Conservation (phyloP, 2,329 filamentous ascomycete species). For the Sporothrix variecibatus region DNA sequence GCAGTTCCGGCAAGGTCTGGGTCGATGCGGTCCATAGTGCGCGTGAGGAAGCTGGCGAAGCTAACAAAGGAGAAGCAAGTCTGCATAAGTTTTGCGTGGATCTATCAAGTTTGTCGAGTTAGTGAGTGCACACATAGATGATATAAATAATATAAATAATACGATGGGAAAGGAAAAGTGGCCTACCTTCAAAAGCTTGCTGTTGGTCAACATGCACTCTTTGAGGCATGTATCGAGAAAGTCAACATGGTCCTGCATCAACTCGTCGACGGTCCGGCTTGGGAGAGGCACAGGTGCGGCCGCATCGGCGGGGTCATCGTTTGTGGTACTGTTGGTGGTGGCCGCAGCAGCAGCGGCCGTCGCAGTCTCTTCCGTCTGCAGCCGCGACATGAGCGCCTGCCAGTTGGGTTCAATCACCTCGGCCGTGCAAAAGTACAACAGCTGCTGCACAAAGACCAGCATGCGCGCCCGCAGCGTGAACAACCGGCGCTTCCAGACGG, state of each 20-base stretch:
- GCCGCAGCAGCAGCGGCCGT: constrained; percentile 35
- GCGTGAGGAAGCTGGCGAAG: constrained; percentile 83
- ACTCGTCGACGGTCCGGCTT: constrained; percentile 82
- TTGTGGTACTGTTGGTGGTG: constrained; percentile 27
- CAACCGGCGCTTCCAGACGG: constrained; percentile 89
- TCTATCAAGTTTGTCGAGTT: constrained; percentile 58
- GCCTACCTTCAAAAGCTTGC: constrained; percentile 81
- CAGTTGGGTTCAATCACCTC: constrained; percentile 99
- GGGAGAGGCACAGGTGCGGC: constrained; percentile 30
- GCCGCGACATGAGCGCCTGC: constrained; percentile 86
- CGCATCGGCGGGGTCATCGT: constrained; percentile 29
- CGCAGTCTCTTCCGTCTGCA: constrained; percentile 61
- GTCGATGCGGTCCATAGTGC: constrained; percentile 81
- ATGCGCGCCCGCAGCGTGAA: constrained; percentile 92
- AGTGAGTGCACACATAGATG: neutral
- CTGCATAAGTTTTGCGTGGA: constrained; percentile 95
- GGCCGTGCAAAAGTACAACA: constrained; percentile 93
- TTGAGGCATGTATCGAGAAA: constrained; percentile 97
- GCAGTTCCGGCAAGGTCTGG: constrained; percentile 67
- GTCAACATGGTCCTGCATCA: constrained; percentile 99
- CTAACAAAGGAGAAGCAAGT: constrained; percentile 93
- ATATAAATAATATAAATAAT: too few relatives aligned
- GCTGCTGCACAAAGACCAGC: constrained; percentile 95
- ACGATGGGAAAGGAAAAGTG: neutral
- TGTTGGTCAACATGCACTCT: constrained; percentile 98